Evolutionary conservation across 371 early-diverging fungal genomes (phyloP).

Genomic region (Zychaea mexicana): DNA sequence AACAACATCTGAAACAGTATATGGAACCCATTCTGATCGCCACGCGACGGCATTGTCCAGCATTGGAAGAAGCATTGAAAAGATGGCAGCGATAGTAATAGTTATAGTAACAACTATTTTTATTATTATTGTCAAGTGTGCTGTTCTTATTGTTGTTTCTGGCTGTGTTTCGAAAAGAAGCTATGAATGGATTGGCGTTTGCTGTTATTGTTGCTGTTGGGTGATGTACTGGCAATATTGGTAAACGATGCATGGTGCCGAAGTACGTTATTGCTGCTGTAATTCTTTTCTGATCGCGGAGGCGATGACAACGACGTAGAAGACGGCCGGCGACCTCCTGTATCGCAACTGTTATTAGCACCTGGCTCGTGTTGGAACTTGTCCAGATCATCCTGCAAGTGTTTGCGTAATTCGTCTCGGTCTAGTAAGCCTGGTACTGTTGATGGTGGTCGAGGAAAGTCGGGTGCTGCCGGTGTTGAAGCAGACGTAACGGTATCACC

Average conservation of each 20-base stretch:
- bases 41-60: not conserved
- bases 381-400: not conserved
- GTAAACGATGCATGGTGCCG: not conserved
- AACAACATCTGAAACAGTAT: constrained; percentile 5
- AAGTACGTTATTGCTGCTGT: not conserved
- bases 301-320: not conserved
- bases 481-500: not conserved
- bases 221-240: no score
- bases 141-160: not conserved
- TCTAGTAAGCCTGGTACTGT: not conserved
- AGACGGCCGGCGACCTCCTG: not conserved
- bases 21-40: not conserved
- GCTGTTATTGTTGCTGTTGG: no score
- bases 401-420: not conserved
- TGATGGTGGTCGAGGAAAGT: not conserved
- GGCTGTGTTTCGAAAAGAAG: not conserved
- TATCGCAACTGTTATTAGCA: not conserved
- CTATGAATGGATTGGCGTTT: not conserved
- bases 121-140: no score
- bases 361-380: not conserved
- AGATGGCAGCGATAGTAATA: not conserved
- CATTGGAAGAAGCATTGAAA: not conserved
- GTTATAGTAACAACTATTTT: not conserved
- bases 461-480: not conserved
- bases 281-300: not conserved